Conservation (phyloP, 73 alveolate species). For the Durusdinium trenchii region DNA sequence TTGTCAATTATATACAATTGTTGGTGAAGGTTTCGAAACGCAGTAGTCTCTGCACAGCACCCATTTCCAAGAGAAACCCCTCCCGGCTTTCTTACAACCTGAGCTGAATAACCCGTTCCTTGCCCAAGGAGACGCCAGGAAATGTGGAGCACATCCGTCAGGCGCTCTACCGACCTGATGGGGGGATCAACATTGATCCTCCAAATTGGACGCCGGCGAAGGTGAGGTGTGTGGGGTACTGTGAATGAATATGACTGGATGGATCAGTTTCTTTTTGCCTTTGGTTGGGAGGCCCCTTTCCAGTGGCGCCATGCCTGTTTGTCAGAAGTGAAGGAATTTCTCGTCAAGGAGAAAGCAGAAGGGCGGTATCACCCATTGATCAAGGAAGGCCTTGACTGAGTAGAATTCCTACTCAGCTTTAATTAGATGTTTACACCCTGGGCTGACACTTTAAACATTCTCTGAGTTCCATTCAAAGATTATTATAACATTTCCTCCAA, state of each 20-base stretch:
- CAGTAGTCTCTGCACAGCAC: no score
- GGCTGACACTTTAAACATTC: background rate
- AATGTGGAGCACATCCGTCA: background rate
- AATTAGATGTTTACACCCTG: background rate
- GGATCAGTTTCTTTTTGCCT: background rate
- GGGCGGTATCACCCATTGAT: constrained; percentile 1
- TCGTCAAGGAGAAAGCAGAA: background rate
- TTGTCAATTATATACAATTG: no score
- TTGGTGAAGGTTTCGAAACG: no score
- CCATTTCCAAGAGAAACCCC: no score
- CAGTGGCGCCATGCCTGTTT: background rate
- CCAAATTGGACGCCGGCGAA: background rate
- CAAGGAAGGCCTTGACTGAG: background rate
- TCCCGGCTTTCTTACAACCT: no score
- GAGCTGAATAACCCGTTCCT: no score
- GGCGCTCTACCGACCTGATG: background rate
- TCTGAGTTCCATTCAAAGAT: background rate
- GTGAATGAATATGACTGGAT: background rate
- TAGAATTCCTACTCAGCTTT: background rate
- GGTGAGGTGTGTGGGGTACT: background rate
- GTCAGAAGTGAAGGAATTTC: background rate
- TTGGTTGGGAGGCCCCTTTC: constrained; percentile 5
- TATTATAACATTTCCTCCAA: no score
- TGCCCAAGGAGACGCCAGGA: background rate
- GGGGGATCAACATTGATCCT: background rate